A percentile compares a stretch with the other conserved stretches of the same genome.
Conservation (phyloP, 345 rosid species). For the Pelargonium nanum region DNA sequence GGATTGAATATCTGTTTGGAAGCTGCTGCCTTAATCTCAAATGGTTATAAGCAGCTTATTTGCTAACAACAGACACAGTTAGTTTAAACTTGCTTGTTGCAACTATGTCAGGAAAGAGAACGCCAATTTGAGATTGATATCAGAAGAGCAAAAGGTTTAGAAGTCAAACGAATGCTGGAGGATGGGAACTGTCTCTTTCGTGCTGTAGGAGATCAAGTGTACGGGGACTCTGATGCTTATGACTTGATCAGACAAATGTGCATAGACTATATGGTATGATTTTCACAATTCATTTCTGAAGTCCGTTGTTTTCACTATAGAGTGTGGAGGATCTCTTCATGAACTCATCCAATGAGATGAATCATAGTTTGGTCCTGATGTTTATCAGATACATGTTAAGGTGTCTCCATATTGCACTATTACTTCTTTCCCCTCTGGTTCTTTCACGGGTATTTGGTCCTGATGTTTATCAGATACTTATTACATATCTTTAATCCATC, state of each 20-base stretch:
- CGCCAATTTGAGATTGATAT: conserved; percentile 84
- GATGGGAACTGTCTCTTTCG: conserved; percentile 98
- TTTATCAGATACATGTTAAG: not conserved
- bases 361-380: no score
- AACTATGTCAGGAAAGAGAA: conserved; percentile 69
- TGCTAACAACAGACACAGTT: not conserved
- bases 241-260: conserved; percentile 82
- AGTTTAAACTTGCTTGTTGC: conserved; percentile 2
- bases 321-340: not conserved
- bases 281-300: not conserved
- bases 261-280: conserved; percentile 86
- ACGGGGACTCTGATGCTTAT: conserved; percentile 82
- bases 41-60: not conserved
- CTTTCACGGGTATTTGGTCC: not conserved
- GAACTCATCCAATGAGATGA: no score
- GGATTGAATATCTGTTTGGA: not conserved
- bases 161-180: conserved; percentile 87
- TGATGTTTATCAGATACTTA: not conserved
- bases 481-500: conserved; percentile 1
- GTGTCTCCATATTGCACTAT: not conserved
- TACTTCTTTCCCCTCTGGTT: no score
- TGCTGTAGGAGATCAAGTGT: conserved; percentile 97
- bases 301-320: not conserved
- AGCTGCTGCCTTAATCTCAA: not conserved
- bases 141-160: conserved; percentile 62